Evolutionary conservation across 345 rosid species (phyloP).

Genomic region (Dipteronia dyeriana): DNA sequence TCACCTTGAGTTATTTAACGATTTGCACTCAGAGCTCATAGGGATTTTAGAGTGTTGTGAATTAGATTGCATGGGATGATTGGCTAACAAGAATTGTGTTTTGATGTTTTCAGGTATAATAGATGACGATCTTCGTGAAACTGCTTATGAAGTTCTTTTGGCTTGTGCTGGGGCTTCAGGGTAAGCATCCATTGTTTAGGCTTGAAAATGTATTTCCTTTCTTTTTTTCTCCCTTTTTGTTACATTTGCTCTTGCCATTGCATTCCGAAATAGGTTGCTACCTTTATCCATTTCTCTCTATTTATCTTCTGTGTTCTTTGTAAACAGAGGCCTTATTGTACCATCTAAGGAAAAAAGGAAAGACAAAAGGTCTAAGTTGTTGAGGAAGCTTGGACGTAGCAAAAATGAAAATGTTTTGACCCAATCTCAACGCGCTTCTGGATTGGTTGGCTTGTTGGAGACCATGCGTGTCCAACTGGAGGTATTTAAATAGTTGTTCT

Average conservation of each 20-base stretch:
- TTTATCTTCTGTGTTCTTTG: constrained; percentile 20
- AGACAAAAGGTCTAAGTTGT: constrained; percentile 79
- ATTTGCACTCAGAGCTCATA: background rate
- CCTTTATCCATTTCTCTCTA: constrained; percentile 14
- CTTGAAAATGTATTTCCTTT: constrained; percentile 7
- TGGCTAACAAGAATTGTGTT: background rate
- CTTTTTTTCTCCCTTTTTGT: background rate
- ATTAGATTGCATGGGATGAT: constrained; percentile 4
- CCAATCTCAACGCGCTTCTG: constrained; percentile 68
- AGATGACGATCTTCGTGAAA: constrained; percentile 94
- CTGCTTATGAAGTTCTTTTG: constrained; percentile 89
- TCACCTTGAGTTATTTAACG: background rate
- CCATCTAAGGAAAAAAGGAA: constrained; percentile 90
- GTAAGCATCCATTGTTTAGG: constrained; percentile 41
- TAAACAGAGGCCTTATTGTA: constrained; percentile 81
- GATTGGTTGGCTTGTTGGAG: constrained; percentile 81
- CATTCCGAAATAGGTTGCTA: constrained; percentile 19
- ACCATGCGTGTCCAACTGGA: constrained; percentile 95
- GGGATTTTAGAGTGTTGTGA: background rate
- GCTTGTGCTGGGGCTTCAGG: constrained; percentile 99
- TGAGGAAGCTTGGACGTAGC: constrained; percentile 92
- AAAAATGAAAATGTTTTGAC: constrained; percentile 56
- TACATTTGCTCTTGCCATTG: background rate
- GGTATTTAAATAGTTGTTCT: constrained; percentile 44
- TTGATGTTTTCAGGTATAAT: constrained; percentile 59